These are phyloP conservation scores for Capsella bursapastoris DNA, from an alignment of 345 rosid species.

Conservation along the genomic window DNA sequence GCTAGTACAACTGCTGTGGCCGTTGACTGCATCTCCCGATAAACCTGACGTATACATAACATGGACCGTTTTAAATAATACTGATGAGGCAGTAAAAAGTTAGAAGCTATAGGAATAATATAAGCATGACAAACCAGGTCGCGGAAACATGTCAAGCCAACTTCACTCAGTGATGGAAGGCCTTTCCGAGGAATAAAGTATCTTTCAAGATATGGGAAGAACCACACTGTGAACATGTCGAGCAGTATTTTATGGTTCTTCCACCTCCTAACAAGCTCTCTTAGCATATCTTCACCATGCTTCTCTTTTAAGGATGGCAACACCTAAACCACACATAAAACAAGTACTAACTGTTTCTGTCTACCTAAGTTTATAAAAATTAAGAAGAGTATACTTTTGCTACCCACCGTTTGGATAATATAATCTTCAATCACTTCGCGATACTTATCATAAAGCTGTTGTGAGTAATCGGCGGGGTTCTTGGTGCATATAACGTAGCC, in stretches of 20 bases:
- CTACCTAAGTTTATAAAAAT: neutral
- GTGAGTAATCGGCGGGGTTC: slow-evolving; percentile 57
- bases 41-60: slow-evolving; percentile 48
- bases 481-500: slow-evolving; percentile 69
- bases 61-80: neutral
- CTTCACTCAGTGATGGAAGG: slow-evolving; percentile 62
- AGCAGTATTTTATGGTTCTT: slow-evolving; percentile 68
- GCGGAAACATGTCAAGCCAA: slow-evolving; percentile 69
- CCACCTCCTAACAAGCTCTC: slow-evolving; percentile 79
- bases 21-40: slow-evolving; percentile 48
- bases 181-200: slow-evolving; percentile 34
- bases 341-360: neutral
- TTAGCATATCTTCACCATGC: slow-evolving; percentile 70
- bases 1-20: slow-evolving; percentile 59
- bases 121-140: slow-evolving; percentile 28
- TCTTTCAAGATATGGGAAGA: slow-evolving; percentile 66
- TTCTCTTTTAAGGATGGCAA: slow-evolving; percentile 62
- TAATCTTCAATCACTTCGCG: slow-evolving; percentile 57
- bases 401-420: slow-evolving; percentile 49
- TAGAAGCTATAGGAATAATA: neutral
- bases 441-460: slow-evolving; percentile 66
- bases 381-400: neutral
- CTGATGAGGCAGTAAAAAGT: neutral
- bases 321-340: slow-evolving; percentile 16
- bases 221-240: slow-evolving; percentile 56